Evolutionary conservation across 2,329 filamentous ascomycete species (phyloP).

Genomic region (Cercospora sp.): DNA sequence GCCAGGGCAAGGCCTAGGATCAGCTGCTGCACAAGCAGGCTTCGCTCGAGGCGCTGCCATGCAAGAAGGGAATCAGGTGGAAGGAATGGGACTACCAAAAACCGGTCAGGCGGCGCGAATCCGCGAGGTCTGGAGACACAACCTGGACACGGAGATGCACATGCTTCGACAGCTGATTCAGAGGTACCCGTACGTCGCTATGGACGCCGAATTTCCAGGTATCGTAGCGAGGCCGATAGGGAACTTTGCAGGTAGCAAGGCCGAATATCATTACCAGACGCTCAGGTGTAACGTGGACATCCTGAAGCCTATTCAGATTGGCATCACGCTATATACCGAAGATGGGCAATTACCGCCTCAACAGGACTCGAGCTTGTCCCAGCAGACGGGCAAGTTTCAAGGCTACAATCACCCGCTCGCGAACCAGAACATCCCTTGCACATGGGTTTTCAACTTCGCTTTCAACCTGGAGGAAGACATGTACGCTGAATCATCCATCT

Average conservation of each 20-base stretch:
- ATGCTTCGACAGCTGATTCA: conserved; percentile 79
- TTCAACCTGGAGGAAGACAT: conserved; percentile 95
- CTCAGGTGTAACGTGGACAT: conserved; percentile 95
- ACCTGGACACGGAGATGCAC: conserved; percentile 87
- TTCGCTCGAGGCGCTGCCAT: conserved; percentile 71
- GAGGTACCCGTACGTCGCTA: conserved; percentile 92
- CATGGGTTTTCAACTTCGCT: conserved; percentile 99
- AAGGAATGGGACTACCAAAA: conserved; percentile 46
- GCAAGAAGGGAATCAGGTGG: conserved; percentile 44
- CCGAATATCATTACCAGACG: conserved; percentile 98
- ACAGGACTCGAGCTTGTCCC: conserved; percentile 52
- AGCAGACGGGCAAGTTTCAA: conserved; percentile 42
- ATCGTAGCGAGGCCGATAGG: conserved; percentile 95
- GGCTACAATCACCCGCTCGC: conserved; percentile 44
- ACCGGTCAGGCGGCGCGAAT: conserved; percentile 72
- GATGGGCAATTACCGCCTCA: conserved; percentile 83
- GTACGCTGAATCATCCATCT: conserved; percentile 94
- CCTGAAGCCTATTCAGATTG: conserved; percentile 95
- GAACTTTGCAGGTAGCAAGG: conserved; percentile 81
- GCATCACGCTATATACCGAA: conserved; percentile 87
- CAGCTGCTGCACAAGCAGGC: conserved; percentile 83
- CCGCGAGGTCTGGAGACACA: conserved; percentile 93
- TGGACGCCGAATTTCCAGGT: conserved; percentile 99
- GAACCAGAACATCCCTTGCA: conserved; percentile 67
- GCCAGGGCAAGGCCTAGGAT: conserved; percentile 68